Evolutionary conservation across 129 eudicot species (phyloP), one percentile per base, ranked within the genome.

Genomic region (Saposhnikovia divaricata): DNA sequence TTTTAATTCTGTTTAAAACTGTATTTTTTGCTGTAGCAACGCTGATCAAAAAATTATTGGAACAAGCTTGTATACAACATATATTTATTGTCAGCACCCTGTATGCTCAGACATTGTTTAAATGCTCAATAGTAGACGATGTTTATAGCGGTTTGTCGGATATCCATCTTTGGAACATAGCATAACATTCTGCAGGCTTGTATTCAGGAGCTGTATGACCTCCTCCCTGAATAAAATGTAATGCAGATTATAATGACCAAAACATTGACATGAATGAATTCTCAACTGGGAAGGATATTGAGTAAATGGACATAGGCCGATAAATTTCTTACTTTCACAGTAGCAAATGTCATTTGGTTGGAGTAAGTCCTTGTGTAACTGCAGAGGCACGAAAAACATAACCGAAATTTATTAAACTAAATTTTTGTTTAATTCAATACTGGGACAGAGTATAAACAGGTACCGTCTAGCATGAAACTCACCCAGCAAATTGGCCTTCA

Each of bases 401-500:
- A 31, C 34, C 34, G 1, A 31, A 21, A 57, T 21, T 57, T 21
- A 57, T 7, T 1, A 25, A 21, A 8, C 19, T 77, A n/a, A 39
- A 1, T 31, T 31, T n/a, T n/a, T n/a, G n/a, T n/a, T n/a, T n/a
- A n/a, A n/a, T n/a, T n/a, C n/a, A n/a, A n/a, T n/a, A n/a, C n/a
- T n/a, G n/a, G n/a, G n/a, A n/a, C n/a, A 44, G 48, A 45, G 48
- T 45, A 11, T 45, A 45, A 44, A 9, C 48, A 45, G 0, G 14
- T 14, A 45, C 38, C 3, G 9, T 1, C 2, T 31, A 11, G 15
- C 34, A 1, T 42, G 14, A 11, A 71, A 87, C 82, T 25, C 57
- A 92, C 98, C 98, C 46, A 9, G 46, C 46, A 44, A 7, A 8
- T 44, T 44, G 46, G 11, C 46, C 46, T 44, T 44, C 46, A 7